A percentile compares a stretch with the other conserved stretches of the same genome.
These are phyloP conservation scores for Globisporangium uncinulatum DNA, from an alignment of 352 stramenopile genomes.

Conservation along the genomic window DNA sequence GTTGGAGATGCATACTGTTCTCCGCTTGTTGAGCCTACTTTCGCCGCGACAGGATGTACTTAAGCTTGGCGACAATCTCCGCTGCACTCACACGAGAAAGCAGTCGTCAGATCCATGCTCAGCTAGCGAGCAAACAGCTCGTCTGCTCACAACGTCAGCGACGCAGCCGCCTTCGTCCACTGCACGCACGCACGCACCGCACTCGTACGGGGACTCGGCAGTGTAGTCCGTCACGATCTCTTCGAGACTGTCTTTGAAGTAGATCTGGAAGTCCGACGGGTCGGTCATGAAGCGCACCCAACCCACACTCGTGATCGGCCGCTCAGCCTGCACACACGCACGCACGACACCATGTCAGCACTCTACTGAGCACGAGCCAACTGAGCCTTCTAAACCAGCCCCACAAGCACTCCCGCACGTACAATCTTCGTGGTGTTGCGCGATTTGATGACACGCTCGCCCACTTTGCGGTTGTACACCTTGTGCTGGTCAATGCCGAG, in stretches of 20 bases:
- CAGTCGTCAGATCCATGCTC: background rate
- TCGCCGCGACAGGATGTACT: constrained; percentile 85
- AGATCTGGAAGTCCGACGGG: constrained; percentile 85
- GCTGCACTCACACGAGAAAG: constrained; percentile 23
- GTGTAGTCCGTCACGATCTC: constrained; percentile 88
- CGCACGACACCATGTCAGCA: background rate
- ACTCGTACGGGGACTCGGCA: constrained; percentile 87
- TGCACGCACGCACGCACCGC: constrained; percentile 38
- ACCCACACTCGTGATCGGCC: constrained; percentile 79
- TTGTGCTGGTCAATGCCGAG: constrained; percentile 86
- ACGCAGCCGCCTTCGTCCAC: background rate
- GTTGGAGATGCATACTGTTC: no score
- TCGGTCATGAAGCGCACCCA: constrained; percentile 86
- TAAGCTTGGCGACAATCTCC: constrained; percentile 87
- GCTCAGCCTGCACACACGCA: constrained; percentile 46
- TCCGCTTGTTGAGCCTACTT: constrained; percentile 25
- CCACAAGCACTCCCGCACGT: constrained; percentile 22
- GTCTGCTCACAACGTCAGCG: background rate
- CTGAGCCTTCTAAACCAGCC: background rate
- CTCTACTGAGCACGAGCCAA: background rate
- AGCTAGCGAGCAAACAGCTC: background rate
- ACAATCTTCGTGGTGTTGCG: constrained; percentile 87
- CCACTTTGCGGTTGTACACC: constrained; percentile 88
- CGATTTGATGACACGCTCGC: constrained; percentile 85
- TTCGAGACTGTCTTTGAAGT: constrained; percentile 86